A percentile compares a stretch with the other conserved stretches of the same genome.
Conservation (phyloP, 371 early-diverging fungal species). For the Antonospora locustae region DNA sequence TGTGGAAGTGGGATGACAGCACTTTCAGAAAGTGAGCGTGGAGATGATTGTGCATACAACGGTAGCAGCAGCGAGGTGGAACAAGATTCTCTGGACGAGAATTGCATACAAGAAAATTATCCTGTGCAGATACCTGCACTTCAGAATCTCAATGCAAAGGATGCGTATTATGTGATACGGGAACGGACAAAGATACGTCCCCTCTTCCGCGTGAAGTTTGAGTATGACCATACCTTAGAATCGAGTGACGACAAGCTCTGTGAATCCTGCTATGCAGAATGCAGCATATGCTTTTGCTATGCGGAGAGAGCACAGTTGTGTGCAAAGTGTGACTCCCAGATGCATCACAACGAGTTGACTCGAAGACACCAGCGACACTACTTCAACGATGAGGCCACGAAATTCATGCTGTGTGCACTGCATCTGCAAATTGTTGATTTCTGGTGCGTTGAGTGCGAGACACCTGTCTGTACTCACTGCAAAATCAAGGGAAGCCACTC, state of each 20-base stretch:
- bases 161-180: conserved; percentile 47
- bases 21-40: neutral
- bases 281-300: conserved; percentile 49
- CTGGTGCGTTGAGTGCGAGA: conserved; percentile 49
- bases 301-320: conserved; percentile 55
- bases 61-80: neutral
- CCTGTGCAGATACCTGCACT: conserved; percentile 6
- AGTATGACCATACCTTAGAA: conserved; percentile 53
- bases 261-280: conserved; percentile 43
- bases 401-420: conserved; percentile 48
- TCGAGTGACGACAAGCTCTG: conserved; percentile 40
- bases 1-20: neutral
- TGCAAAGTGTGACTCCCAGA: conserved; percentile 46
- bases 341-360: conserved; percentile 51
- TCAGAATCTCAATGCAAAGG: conserved; percentile 13
- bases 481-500: conserved; percentile 49
- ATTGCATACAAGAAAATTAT: neutral
- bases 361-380: conserved; percentile 51
- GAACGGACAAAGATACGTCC: conserved; percentile 45
- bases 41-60: neutral
- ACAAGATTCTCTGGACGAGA: neutral
- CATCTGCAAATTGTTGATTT: conserved; percentile 50
- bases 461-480: conserved; percentile 53
- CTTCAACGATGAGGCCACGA: conserved; percentile 47
- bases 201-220: conserved; percentile 50